Percentiles rank a stretch among this genome's conserved stretches.
phyloP scores from a whole-genome alignment of 257 asterid species.

The Jaltomata sinuosa region DNA sequence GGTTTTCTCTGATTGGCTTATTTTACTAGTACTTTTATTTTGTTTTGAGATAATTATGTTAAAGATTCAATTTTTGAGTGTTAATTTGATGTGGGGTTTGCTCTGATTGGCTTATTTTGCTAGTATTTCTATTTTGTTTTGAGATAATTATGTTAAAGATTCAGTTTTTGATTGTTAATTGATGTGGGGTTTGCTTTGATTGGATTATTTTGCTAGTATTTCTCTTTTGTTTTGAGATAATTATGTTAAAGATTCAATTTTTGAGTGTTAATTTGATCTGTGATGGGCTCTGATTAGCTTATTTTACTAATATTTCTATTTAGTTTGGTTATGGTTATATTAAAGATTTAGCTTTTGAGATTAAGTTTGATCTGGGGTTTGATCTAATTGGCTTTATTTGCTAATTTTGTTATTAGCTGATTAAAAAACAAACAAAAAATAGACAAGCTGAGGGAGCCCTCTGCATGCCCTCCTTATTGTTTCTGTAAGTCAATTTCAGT shows the following conservation, averaged over 20 bases:
- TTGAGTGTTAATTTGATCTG: too few relatives aligned
- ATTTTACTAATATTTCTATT: too few relatives aligned
- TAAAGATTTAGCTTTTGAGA: too few relatives aligned
- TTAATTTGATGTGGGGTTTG: background rate
- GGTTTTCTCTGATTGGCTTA: background rate
- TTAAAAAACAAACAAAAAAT: too few relatives aligned
- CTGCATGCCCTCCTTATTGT: constrained; percentile 57
- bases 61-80: background rate
- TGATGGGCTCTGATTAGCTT: too few relatives aligned
- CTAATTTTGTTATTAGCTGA: too few relatives aligned
- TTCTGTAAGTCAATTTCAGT: constrained; percentile 33
- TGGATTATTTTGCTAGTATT: background rate
- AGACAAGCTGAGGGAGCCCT: constrained; percentile 55
- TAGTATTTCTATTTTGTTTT: background rate
- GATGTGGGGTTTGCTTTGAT: background rate
- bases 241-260: too few relatives aligned
- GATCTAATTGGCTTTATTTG: too few relatives aligned
- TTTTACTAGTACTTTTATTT: background rate
- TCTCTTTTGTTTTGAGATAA: too few relatives aligned
- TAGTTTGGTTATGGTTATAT: too few relatives aligned
- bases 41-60: background rate
- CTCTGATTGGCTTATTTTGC: background rate
- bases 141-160: background rate
- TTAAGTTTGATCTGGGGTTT: too few relatives aligned
- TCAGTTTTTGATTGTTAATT: background rate